Percentiles rank a stretch among this genome's conserved stretches.
phyloP scores from a whole-genome alignment of 306 rosid genomes.

The Astragalus membranaceus region DNA sequence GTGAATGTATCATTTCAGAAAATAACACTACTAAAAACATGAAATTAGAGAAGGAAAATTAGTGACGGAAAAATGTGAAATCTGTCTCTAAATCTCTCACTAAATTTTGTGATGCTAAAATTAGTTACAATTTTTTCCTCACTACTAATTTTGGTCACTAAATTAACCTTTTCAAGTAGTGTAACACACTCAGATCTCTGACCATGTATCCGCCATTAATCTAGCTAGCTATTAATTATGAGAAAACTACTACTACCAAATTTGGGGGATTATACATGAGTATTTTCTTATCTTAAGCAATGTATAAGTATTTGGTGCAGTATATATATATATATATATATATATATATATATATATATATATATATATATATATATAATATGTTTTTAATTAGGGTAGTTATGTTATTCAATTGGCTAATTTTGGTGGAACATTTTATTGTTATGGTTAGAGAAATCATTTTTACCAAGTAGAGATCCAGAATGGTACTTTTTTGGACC shows the following conservation, averaged over 20 bases:
- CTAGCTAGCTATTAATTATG: background rate
- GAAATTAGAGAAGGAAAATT: too few species aligned
- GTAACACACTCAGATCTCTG: too few species aligned
- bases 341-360: background rate
- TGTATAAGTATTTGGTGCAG: background rate
- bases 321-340: background rate
- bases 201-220: too few species aligned
- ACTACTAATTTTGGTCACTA: too few species aligned
- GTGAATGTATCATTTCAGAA: too few species aligned
- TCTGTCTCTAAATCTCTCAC: too few species aligned
- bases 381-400: background rate
- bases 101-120: too few species aligned
- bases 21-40: too few species aligned
- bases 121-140: too few species aligned
- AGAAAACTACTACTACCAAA: background rate
- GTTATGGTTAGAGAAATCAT: conserved; percentile 60
- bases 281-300: background rate
- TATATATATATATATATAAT: background rate
- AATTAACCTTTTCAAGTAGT: too few species aligned
- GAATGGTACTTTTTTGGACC: conserved; percentile 99
- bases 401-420: conserved; percentile 10
- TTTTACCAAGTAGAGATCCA: conserved; percentile 93
- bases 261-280: background rate
- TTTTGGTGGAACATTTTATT: conserved; percentile 3
- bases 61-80: too few species aligned